Percentiles rank a stretch among this genome's conserved stretches.
Conservation (phyloP, 2,329 filamentous ascomycete genomes). For the Corynespora cassiicola region DNA sequence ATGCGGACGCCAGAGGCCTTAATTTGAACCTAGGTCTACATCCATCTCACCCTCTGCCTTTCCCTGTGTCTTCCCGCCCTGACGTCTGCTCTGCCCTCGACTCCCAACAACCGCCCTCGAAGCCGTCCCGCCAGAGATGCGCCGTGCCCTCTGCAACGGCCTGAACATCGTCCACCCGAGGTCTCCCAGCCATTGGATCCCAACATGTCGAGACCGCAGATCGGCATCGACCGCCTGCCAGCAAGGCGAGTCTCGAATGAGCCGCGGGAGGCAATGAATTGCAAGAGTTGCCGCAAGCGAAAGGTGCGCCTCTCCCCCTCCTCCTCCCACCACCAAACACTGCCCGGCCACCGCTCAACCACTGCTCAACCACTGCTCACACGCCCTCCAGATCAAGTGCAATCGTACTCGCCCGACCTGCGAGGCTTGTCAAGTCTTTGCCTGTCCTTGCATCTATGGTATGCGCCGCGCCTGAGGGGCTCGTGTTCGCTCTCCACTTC, state of each 20-base stretch:
- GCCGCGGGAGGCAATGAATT: slow-evolving; percentile 91
- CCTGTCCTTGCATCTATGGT: slow-evolving; percentile 90
- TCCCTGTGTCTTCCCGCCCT: slow-evolving; percentile 23
- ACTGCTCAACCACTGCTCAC: slow-evolving; percentile 16
- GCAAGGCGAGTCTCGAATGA: slow-evolving; percentile 74
- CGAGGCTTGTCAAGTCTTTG: slow-evolving; percentile 88
- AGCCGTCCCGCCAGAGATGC: slow-evolving; percentile 45
- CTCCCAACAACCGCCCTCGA: too few species aligned
- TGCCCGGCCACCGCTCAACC: not conserved
- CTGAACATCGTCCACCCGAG: slow-evolving; percentile 39
- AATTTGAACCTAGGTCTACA: slow-evolving; percentile 48
- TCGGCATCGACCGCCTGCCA: slow-evolving; percentile 81
- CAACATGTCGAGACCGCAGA: slow-evolving; percentile 74
- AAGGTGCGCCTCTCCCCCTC: slow-evolving; percentile 66
- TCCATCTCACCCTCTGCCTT: slow-evolving; percentile 39
- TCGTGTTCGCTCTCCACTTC: slow-evolving; percentile 7
- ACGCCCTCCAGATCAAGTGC: slow-evolving; percentile 77
- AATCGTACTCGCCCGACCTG: slow-evolving; percentile 84
- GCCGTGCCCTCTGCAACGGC: slow-evolving; percentile 28
- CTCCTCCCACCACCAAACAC: not conserved
- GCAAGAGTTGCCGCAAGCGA: slow-evolving; percentile 90
- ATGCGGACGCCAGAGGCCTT: slow-evolving; percentile 42
- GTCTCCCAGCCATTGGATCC: slow-evolving; percentile 34
- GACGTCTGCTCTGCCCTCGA: slow-evolving; percentile 15
- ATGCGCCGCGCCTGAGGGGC: slow-evolving; percentile 26